Base-by-base conservation (phyloP, 2,329 filamentous ascomycete species). In the Xylaria sp. region DNA sequence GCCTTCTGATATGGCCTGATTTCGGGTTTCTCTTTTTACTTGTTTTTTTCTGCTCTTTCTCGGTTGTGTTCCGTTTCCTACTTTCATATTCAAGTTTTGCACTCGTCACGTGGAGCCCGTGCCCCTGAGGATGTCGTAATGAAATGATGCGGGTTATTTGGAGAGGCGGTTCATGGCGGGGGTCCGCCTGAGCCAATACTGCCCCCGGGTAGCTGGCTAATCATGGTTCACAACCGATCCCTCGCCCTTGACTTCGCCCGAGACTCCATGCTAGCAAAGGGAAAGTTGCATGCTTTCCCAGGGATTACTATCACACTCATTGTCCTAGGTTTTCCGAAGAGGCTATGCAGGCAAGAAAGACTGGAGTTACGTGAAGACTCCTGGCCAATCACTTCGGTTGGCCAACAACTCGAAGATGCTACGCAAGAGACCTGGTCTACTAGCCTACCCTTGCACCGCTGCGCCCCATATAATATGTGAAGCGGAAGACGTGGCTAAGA, bases 81-180 rank as follows among this genome's bases (percentile, higher is more conserved):
- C 69, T 68, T 62, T 66, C 54, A 48, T 47, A 51, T 65, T 69
- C 59, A 57, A 58, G 63, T 65, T 65, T 63, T 68, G 65, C 66
- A 63, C 65, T 66, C 67, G 58, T 65, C 63, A 63, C 59, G 62
- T 65, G 60, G 48, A 56, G 9, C 60, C 57, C 54, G 59, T 69
- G 69, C 70, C 73, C 69, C 67, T 71, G 69, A 69, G 70, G 68
- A 71, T 66, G 72, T 69, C 64, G 58, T 66, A 59, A 54, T 59
- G 56, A 64, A 66, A 69, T 67, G 69, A 68, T 52, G 66, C 66
- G 61, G 22, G 54, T 59, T 57, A 44, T 53, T 29, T 47, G 11
- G 6, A 24, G 50, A 41, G 41, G 40, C 20, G 44, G 41, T 41
- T 39, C 39, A 49, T 42, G 29, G 37, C 40, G 43, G 8, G 43